Conservation (phyloP, 2,329 filamentous ascomycete species). For the Colletotrichum sp. region DNA sequence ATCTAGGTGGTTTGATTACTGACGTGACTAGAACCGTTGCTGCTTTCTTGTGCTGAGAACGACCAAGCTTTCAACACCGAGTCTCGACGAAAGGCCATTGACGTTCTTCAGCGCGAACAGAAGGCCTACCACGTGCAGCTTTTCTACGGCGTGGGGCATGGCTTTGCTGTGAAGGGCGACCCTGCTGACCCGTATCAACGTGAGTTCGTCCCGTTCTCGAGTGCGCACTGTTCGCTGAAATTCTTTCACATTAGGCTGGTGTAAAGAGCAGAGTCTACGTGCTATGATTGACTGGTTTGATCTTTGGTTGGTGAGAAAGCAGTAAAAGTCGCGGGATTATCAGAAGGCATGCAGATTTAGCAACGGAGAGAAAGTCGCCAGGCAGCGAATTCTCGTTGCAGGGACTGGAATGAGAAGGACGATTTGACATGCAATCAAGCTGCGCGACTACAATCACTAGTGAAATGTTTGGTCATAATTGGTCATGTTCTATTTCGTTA, state of each 20-base stretch:
- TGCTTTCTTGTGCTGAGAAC: conserved; percentile 49
- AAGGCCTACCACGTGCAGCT: conserved; percentile 67
- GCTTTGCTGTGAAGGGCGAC: conserved; percentile 67
- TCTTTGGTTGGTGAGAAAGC: conserved; percentile 26
- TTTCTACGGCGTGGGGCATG: conserved; percentile 66
- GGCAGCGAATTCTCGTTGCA: not conserved
- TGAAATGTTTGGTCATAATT: rapidly evolving
- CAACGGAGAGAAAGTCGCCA: not conserved
- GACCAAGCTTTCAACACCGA: conserved; percentile 48
- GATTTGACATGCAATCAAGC: not conserved
- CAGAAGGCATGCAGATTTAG: not conserved
- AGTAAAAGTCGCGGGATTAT: not conserved
- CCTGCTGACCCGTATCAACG: conserved; percentile 32
- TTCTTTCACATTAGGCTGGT: conserved; percentile 27
- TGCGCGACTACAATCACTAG: not conserved
- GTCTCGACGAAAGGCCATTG: conserved; percentile 43
- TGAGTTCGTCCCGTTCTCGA: not conserved
- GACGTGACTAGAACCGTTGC: conserved; percentile 38
- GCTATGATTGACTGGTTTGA: conserved; percentile 33
- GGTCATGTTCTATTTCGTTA: not conserved
- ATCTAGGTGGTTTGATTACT: not conserved
- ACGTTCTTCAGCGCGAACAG: conserved; percentile 43
- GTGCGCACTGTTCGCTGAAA: not conserved
- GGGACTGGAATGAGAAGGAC: not conserved
- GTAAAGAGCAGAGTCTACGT: conserved; percentile 33